These are phyloP conservation scores for Penicilliopsis zonata DNA, from an alignment of 495 filamentous ascomycete genomes.

Conservation along the genomic window DNA sequence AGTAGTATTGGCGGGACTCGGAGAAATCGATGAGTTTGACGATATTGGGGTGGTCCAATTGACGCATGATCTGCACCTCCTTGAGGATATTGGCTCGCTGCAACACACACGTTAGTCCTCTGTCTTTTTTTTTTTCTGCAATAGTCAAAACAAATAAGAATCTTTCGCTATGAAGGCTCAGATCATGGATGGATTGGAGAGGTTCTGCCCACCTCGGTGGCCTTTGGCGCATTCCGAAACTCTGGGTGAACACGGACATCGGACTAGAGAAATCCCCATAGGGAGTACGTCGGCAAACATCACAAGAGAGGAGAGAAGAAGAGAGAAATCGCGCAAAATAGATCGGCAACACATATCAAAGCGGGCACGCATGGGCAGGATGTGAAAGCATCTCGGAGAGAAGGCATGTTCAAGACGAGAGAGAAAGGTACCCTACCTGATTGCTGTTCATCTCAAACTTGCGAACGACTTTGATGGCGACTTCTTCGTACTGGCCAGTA, in stretches of 20 bases:
- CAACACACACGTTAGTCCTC: slow-evolving; percentile 1
- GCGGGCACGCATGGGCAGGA: no score
- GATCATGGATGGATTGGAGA: slow-evolving; percentile 12
- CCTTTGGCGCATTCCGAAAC: slow-evolving; percentile 87
- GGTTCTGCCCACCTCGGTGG: slow-evolving; percentile 83
- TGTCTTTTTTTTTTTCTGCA: not conserved
- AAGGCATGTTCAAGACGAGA: slow-evolving; percentile 9
- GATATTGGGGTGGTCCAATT: slow-evolving; percentile 91
- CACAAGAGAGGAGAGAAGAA: slow-evolving; percentile 4
- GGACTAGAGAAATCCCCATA: slow-evolving; percentile 43
- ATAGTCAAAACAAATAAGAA: slow-evolving; percentile 1
- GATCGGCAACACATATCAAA: slow-evolving; percentile 7
- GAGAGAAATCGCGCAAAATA: slow-evolving; percentile 9
- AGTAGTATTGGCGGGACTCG: slow-evolving; percentile 91
- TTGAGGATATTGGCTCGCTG: slow-evolving; percentile 96
- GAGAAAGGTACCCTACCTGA: slow-evolving; percentile 53
- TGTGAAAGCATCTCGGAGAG: no score
- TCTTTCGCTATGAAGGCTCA: slow-evolving; percentile 4
- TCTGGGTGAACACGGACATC: slow-evolving; percentile 83
- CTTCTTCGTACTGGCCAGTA: slow-evolving; percentile 56
- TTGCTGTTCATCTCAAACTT: slow-evolving; percentile 98
- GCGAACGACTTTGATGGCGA: slow-evolving; percentile 95
- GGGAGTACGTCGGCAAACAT: slow-evolving; percentile 1
- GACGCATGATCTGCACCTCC: slow-evolving; percentile 97
- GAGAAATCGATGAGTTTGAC: slow-evolving; percentile 86